phyloP scores from a whole-genome alignment of 768 basidiomycete genomes.

The Boletus sensibilis region DNA sequence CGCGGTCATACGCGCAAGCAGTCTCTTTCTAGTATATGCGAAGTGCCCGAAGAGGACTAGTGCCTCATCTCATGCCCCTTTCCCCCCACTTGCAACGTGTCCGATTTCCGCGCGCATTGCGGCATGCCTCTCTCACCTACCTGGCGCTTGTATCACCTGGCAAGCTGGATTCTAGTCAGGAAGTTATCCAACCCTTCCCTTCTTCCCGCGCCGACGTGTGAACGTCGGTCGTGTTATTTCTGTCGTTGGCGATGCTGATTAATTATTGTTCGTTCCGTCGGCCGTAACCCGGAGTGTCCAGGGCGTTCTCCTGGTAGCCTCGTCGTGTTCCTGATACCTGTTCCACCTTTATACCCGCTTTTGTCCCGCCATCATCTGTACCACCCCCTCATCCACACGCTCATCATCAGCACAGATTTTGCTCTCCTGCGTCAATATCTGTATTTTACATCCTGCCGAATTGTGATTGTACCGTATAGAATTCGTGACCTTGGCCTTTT shows the following conservation, averaged over 20 bases:
- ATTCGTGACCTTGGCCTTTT: background rate
- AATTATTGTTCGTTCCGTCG: constrained; percentile 24
- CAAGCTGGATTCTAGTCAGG: constrained; percentile 21
- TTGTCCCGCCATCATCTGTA: constrained; percentile 27
- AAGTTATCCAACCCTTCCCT: constrained; percentile 7
- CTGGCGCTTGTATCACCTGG: constrained; percentile 15
- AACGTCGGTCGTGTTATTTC: constrained; percentile 9
- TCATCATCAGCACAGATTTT: constrained; percentile 19
- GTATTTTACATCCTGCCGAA: constrained; percentile 17
- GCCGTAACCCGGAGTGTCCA: constrained; percentile 14
- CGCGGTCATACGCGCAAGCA: constrained; percentile 32
- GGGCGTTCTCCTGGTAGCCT: constrained; percentile 16
- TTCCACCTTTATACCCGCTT: constrained; percentile 31
- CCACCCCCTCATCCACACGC: constrained; percentile 20
- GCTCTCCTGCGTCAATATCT: constrained; percentile 11
- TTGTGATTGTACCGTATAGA: constrained; percentile 19
- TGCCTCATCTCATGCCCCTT: background rate
- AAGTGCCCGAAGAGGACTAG: constrained; percentile 35
- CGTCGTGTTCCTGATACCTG: constrained; percentile 30
- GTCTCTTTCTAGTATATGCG: constrained; percentile 33
- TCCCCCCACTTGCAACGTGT: background rate
- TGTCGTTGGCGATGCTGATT: constrained; percentile 24
- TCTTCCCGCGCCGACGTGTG: constrained; percentile 10
- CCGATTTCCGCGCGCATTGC: background rate
- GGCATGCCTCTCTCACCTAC: background rate